A percentile compares a stretch with the other conserved stretches of the same genome.
These are phyloP conservation scores for Orbilia javanica DNA, from an alignment of 2,329 filamentous ascomycete species.

Conservation along the genomic window DNA sequence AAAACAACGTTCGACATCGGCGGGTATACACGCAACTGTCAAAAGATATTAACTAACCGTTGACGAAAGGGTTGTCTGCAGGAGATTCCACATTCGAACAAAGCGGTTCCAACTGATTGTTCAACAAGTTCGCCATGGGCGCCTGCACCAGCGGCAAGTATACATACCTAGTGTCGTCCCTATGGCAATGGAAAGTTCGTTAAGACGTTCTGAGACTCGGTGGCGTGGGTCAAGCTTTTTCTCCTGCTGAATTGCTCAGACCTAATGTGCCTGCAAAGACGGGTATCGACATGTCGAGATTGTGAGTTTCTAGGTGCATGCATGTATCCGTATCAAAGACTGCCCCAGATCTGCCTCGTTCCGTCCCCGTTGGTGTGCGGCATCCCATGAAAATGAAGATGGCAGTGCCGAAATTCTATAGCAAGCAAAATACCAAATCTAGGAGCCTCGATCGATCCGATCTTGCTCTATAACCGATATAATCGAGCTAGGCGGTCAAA, in stretches of 20 bases:
- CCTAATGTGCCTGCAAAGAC: not conserved
- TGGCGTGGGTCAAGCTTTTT: slow-evolving; percentile 41
- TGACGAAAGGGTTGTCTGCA: not conserved
- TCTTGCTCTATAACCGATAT: not conserved
- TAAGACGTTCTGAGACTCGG: slow-evolving; percentile 12
- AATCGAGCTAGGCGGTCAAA: not conserved
- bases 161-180: not conserved
- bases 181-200: not conserved
- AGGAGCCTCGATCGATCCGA: not conserved
- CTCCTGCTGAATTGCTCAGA: not conserved
- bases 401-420: not conserved
- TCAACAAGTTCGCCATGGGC: slow-evolving; percentile 16
- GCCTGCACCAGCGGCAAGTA: slow-evolving; percentile 29
- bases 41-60: slow-evolving; percentile 17
- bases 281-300: slow-evolving; percentile 18
- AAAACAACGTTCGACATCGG: slow-evolving; percentile 21
- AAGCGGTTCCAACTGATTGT: slow-evolving; percentile 8
- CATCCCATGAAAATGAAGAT: slow-evolving; percentile 4
- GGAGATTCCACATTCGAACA: slow-evolving; percentile 12
- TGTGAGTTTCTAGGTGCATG: not conserved
- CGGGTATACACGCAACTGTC: slow-evolving; percentile 20
- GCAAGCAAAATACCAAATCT: not conserved
- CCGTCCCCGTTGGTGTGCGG: slow-evolving; percentile 7
- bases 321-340: slow-evolving; percentile 11
- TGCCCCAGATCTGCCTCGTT: slow-evolving; percentile 14